These are phyloP conservation scores for Termitomyces bulborhizus DNA, from an alignment of 768 basidiomycete species.

Conservation along the genomic window DNA sequence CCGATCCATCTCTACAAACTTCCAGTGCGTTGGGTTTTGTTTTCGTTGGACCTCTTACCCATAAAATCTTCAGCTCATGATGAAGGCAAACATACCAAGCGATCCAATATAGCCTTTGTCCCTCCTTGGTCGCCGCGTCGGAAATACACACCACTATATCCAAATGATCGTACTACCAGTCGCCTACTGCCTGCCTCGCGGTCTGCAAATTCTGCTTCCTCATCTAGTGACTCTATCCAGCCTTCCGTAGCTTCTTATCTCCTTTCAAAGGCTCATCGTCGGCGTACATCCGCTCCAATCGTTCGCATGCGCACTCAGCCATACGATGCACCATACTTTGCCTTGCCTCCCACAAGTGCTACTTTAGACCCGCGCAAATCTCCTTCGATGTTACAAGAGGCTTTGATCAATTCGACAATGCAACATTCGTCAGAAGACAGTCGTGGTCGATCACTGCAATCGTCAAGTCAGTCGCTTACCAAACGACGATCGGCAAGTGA, in stretches of 20 bases:
- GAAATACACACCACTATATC: slow-evolving; percentile 4
- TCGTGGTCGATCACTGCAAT: slow-evolving; percentile 5
- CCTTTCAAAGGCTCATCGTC: slow-evolving; percentile 22
- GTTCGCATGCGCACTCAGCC: slow-evolving; percentile 30
- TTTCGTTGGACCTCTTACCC: not conserved
- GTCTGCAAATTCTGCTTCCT: not conserved
- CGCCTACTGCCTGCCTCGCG: slow-evolving; percentile 17
- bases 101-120: slow-evolving; percentile 2
- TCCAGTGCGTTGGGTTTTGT: not conserved
- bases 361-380: slow-evolving; percentile 18
- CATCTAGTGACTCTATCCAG: slow-evolving; percentile 12
- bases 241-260: slow-evolving; percentile 17
- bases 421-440: slow-evolving; percentile 2
- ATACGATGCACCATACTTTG: slow-evolving; percentile 41
- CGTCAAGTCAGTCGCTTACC: slow-evolving; percentile 6
- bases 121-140: slow-evolving; percentile 10
- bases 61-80: not conserved
- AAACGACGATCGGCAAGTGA: slow-evolving; percentile 30
- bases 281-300: slow-evolving; percentile 26
- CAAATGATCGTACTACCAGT: slow-evolving; percentile 3
- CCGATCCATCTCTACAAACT: slow-evolving; percentile 3
- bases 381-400: slow-evolving; percentile 22
- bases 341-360: slow-evolving; percentile 27
- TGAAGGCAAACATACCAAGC: slow-evolving; percentile 1
- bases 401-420: slow-evolving; percentile 7